Evolutionary conservation across 1,284 basidiomycete genomes (phyloP).

Genomic region (Trichosporon asahii): DNA sequence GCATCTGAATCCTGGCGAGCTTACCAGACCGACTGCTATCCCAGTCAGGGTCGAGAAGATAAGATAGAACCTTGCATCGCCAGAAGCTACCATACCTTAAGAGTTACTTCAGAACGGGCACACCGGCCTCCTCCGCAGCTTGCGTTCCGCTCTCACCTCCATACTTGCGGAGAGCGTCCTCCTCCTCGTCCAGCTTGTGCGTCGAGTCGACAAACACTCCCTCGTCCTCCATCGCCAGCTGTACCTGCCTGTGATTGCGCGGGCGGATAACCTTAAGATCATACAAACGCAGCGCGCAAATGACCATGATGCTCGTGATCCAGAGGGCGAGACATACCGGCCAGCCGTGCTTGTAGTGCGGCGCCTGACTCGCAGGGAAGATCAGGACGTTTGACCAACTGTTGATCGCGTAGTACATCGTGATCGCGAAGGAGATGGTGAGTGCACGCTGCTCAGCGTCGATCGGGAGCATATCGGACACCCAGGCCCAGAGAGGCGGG

Average conservation of each 20-base stretch:
- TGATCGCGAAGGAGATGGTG: constrained; percentile 34
- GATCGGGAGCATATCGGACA: constrained; percentile 42
- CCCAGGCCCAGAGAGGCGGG: constrained; percentile 45
- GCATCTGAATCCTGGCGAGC: no score
- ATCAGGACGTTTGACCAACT: constrained; percentile 45
- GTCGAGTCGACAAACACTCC: neutral
- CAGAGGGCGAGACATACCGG: constrained; percentile 39
- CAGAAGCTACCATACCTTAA: neutral
- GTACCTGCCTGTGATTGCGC: neutral
- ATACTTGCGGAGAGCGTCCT: neutral
- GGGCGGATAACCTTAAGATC: constrained; percentile 21
- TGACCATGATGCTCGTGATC: constrained; percentile 28
- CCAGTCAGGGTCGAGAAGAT: no score
- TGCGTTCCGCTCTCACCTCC: neutral
- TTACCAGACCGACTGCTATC: no score
- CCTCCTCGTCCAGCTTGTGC: neutral
- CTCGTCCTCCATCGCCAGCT: neutral
- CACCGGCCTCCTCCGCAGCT: neutral
- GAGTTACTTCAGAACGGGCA: neutral
- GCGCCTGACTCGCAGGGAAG: constrained; percentile 39
- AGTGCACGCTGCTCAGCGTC: constrained; percentile 47
- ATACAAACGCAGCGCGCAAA: constrained; percentile 17
- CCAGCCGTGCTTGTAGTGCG: constrained; percentile 44
- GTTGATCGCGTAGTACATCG: constrained; percentile 29
- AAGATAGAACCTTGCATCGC: neutral